Evolutionary conservation across 2,329 filamentous ascomycete genomes (phyloP).

Genomic region (Cladosporium sp.): DNA sequence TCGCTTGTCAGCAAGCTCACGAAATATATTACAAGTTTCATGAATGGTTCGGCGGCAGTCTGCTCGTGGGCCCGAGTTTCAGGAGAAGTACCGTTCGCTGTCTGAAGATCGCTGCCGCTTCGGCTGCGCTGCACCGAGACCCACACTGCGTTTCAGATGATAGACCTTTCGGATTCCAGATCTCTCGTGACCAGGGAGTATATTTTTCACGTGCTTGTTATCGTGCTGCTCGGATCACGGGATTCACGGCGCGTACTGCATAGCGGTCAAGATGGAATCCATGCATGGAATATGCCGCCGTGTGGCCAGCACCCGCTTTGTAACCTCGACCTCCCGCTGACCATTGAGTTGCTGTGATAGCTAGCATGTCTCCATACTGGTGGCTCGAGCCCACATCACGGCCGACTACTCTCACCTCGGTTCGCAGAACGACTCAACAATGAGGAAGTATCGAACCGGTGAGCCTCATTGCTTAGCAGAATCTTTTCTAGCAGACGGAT

Average conservation of each 20-base stretch:
- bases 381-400: background rate
- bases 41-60: slow-evolving; percentile 3
- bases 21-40: background rate
- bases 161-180: background rate
- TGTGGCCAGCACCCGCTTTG: background rate
- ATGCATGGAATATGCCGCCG: background rate
- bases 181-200: background rate
- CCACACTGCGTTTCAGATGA: slow-evolving; percentile 7
- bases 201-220: background rate
- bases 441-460: background rate
- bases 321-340: background rate
- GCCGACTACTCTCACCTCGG: background rate
- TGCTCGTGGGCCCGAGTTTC: background rate
- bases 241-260: slow-evolving; percentile 7
- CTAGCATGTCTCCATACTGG: background rate
- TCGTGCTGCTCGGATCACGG: slow-evolving; percentile 9
- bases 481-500: background rate
- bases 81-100: slow-evolving; percentile 8
- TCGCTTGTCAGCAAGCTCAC: background rate
- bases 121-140: slow-evolving; percentile 13
- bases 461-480: background rate
- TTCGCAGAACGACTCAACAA: background rate
- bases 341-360: background rate
- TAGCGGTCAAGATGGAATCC: background rate
- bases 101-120: slow-evolving; percentile 11